Evolutionary conservation across 1,284 basidiomycete genomes (phyloP), one percentile per base, ranked within the genome.

Genomic region (Melanopsichium pennsylvanicum): DNA sequence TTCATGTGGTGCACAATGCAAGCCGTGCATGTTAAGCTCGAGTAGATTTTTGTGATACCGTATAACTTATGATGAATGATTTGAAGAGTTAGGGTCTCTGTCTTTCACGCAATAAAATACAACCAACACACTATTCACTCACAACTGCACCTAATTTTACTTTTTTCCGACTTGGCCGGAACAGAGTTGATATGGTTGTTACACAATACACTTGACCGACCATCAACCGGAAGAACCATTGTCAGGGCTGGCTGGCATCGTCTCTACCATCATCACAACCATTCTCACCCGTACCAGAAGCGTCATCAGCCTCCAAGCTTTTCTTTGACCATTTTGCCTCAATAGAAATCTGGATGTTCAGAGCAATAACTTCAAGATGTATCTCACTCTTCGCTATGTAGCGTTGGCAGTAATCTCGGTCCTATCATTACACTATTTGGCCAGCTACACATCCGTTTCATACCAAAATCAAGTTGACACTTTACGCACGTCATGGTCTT

Each of bases 401-500:
- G 64, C 54, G 25, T 40, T 68, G 5, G 64, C 49, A 8, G 3
- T 68, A 8, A 25, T 49, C 23, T 47, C 54, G 15, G 13, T 61
- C 38, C 31, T 68, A n/a, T 52, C 57, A 12, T 32, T 68, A 18
- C 64, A 68, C 41, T 68, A 61, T 22, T 22, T 68, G 1, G 52
- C 45, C 19, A 61, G 46, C 41, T 49, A 45, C 33, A 49, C 57
- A 2, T 68, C 58, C 11, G 34, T 39, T 19, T 31, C 64, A 16
- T 68, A 68, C 19, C 46, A 51, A n/a, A 35, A 25, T 5, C 63
- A 50, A 19, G 46, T 67, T 15, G 47, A 49, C 21, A 44, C 39
- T 6, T 10, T 67, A 15, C 46, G 44, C 16, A 44, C 51, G 6
- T 47, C 47, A 1, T 56, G 46, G 48, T 29, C 37, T n/a, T 13